Evolutionary conservation across 805 yeast genomes (phyloP).

Genomic region (Cyberlindnera petersonii): DNA sequence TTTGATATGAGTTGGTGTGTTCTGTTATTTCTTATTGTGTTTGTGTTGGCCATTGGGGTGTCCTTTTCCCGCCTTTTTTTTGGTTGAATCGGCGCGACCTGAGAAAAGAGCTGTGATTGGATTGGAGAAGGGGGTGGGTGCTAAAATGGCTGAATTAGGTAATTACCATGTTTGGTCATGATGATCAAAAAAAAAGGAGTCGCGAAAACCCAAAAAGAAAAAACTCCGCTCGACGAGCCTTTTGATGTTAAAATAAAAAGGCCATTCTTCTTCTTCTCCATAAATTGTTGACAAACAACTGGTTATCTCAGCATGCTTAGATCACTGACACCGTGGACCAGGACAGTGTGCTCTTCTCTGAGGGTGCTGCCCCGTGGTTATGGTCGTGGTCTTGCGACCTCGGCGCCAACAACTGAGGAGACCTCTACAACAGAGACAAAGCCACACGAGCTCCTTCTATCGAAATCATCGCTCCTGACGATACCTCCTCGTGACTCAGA

Average conservation of each 20-base stretch:
- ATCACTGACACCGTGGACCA: neutral
- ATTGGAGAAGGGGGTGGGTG: neutral
- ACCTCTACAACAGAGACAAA: neutral
- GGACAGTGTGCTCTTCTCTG: neutral
- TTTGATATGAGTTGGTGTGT: neutral
- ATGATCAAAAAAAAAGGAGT: no score
- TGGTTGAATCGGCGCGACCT: neutral
- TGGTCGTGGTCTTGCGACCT: no score
- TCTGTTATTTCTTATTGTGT: neutral
- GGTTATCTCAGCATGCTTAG: constrained; percentile 6
- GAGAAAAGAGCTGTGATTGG: constrained; percentile 4
- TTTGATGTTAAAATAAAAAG: no score
- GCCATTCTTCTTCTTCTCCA: no score
- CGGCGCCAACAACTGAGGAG: no score
- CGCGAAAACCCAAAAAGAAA: no score
- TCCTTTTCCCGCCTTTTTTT: neutral
- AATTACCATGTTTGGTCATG: neutral
- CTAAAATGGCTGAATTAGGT: neutral
- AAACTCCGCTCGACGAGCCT: no score
- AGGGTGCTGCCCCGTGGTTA: no score
- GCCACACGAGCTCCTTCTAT: constrained; percentile 5
- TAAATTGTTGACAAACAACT: no score
- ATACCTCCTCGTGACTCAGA: constrained; percentile 43
- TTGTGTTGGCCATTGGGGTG: neutral
- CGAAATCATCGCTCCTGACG: constrained; percentile 27